phyloP scores from a whole-genome alignment of 139 green algal species.

The Chlamydomonas eustigma region DNA sequence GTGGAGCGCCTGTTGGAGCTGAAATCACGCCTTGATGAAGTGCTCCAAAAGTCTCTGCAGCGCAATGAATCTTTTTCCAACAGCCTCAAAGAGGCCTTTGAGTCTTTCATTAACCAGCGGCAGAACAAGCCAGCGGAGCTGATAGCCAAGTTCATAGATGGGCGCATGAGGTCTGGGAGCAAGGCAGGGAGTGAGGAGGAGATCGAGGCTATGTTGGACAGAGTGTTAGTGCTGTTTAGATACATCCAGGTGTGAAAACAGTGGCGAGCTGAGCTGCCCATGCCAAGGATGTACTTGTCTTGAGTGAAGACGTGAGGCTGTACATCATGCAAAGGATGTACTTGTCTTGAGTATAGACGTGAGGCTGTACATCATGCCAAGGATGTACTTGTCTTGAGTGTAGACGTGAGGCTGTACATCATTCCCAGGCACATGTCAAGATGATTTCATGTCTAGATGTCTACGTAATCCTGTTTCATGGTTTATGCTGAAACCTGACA shows the following conservation, averaged over 20 bases:
- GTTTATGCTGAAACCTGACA: too few relatives aligned
- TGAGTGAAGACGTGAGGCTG: too few relatives aligned
- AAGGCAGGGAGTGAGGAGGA: slow-evolving; percentile 82
- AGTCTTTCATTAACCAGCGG: slow-evolving; percentile 90
- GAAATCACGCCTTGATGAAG: slow-evolving; percentile 71
- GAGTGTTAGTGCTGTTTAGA: slow-evolving; percentile 86
- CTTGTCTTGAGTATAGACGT: too few relatives aligned
- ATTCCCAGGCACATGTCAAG: too few relatives aligned
- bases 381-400: too few relatives aligned
- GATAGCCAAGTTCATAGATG: slow-evolving; percentile 95
- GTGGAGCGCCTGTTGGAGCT: slow-evolving; percentile 79
- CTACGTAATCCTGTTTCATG: too few relatives aligned
- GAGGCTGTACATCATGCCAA: too few relatives aligned
- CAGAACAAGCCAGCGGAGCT: slow-evolving; percentile 88
- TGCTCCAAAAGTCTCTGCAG: slow-evolving; percentile 32
- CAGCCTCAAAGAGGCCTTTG: slow-evolving; percentile 88
- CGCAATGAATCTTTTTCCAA: slow-evolving; percentile 62
- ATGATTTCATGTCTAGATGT: too few relatives aligned
- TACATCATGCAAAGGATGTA: too few relatives aligned
- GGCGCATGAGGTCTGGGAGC: slow-evolving; percentile 65
- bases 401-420: too few relatives aligned
- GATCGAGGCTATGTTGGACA: slow-evolving; percentile 84
- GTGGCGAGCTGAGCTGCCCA: background rate
- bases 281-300: too few relatives aligned
- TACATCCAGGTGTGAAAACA: slow-evolving; percentile 25